Conservation (phyloP, 2,329 filamentous ascomycete genomes). For the Cryoendolithus antarcticus region DNA sequence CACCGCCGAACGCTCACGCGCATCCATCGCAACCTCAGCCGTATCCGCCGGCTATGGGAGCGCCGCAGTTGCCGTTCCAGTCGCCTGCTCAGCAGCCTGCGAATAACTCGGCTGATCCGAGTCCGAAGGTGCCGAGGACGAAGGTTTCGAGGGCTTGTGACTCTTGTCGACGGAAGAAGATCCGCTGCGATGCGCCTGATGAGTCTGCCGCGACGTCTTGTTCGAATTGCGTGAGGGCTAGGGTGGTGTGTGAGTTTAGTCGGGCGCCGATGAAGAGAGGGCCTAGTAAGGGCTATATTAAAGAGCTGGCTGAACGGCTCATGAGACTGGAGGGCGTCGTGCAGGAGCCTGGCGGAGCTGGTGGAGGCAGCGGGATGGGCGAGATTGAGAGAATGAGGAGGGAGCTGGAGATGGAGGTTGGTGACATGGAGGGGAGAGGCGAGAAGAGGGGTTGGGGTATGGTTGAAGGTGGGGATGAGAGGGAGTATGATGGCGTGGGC, state of each 20-base stretch:
- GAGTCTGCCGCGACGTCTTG: slow-evolving; percentile 64
- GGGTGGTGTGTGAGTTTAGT: slow-evolving; percentile 72
- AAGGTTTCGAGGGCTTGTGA: slow-evolving; percentile 85
- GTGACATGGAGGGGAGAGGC: slow-evolving; percentile 15
- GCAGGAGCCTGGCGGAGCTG: slow-evolving; percentile 11
- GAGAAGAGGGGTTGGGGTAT: slow-evolving; percentile 21
- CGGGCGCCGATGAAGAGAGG: slow-evolving; percentile 68
- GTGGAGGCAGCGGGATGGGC: background rate
- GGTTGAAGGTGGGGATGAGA: slow-evolving; percentile 10
- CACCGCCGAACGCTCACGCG: slow-evolving; percentile 8
- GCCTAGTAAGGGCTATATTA: slow-evolving; percentile 88
- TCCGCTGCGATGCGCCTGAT: slow-evolving; percentile 72
- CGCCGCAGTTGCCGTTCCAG: slow-evolving; percentile 7
- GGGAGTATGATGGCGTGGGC: background rate
- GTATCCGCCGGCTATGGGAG: slow-evolving; percentile 4
- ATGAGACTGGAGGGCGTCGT: slow-evolving; percentile 73
- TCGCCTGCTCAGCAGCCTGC: slow-evolving; percentile 5
- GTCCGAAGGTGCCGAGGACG: slow-evolving; percentile 47
- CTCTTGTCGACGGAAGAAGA: slow-evolving; percentile 77
- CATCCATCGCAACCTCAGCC: slow-evolving; percentile 7
- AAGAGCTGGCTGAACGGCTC: slow-evolving; percentile 76
- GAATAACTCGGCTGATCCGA: slow-evolving; percentile 1
- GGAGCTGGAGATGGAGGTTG: no score
- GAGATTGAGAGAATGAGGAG: background rate
- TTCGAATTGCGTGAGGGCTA: slow-evolving; percentile 66